Conservation (phyloP, 2,329 filamentous ascomycete genomes). For the Exophiala calicioides region DNA sequence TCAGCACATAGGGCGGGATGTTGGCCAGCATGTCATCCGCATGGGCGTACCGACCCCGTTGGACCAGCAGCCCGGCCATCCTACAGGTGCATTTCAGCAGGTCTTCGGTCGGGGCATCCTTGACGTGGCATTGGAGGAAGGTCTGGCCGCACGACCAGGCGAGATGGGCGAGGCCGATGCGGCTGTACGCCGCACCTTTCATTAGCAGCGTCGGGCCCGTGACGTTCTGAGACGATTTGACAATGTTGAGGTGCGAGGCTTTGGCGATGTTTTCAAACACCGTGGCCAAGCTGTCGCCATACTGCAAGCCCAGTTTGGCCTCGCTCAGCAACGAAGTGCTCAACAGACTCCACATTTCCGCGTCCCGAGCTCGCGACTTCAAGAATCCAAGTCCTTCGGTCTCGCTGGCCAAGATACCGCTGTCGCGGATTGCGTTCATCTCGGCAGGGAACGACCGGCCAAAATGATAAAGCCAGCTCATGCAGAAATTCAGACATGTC, state of each 20-base stretch:
- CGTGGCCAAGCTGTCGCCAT: conserved; percentile 59
- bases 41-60: conserved; percentile 69
- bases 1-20: conserved; percentile 62
- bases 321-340: conserved; percentile 83
- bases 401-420: conserved; percentile 73
- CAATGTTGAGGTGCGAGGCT: conserved; percentile 78
- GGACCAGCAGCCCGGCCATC: conserved; percentile 65
- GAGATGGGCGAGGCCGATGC: conserved; percentile 65
- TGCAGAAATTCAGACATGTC: conserved; percentile 87
- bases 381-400: conserved; percentile 81
- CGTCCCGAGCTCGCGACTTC: conserved; percentile 81
- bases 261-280: conserved; percentile 79
- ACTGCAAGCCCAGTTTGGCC: conserved; percentile 74
- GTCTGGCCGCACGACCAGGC: conserved; percentile 65
- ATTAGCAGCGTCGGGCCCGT: conserved; percentile 74
- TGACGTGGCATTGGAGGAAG: conserved; percentile 71
- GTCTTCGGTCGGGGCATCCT: conserved; percentile 71
- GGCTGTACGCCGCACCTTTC: conserved; percentile 70
- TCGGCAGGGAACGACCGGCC: conserved; percentile 79
- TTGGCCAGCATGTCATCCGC: conserved; percentile 63
- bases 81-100: conserved; percentile 72
- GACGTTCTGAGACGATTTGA: conserved; percentile 70
- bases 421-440: conserved; percentile 69
- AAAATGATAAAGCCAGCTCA: conserved; percentile 96
- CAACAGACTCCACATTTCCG: conserved; percentile 80